Conservation (phyloP, 163 green algal species). For the Scenedesmus sp. region DNA sequence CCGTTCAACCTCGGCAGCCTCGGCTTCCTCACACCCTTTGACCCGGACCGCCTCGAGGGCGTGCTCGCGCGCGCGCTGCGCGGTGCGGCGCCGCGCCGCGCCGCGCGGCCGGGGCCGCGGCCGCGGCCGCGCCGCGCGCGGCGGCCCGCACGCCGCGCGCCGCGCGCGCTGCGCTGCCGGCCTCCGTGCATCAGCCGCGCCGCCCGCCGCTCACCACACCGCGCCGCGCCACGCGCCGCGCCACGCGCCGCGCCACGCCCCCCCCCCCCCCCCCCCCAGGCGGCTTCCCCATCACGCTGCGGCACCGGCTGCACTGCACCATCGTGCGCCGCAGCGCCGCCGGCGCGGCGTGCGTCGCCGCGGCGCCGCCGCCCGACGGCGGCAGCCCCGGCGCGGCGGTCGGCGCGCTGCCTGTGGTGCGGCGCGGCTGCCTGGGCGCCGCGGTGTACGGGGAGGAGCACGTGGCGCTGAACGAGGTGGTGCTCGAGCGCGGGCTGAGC, state of each 20-base stretch:
- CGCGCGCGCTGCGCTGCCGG: no score
- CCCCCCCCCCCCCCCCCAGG: no score
- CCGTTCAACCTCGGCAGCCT: conserved; percentile 86
- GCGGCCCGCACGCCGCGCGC: no score
- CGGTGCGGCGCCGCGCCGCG: conserved; percentile 36
- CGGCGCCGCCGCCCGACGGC: not conserved
- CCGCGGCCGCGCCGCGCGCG: no score
- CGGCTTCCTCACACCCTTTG: conserved; percentile 87
- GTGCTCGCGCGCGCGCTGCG: conserved; percentile 59
- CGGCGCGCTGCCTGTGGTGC: not conserved
- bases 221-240: no score
- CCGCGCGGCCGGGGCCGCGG: no score
- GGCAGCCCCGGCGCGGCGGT: conserved; percentile 8
- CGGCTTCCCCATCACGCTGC: conserved; percentile 83
- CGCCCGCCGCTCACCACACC: no score
- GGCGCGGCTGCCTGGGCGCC: conserved; percentile 47
- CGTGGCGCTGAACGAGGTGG: conserved; percentile 95
- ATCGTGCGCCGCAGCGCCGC: conserved; percentile 56
- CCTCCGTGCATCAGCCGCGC: no score
- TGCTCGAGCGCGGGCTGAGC: conserved; percentile 89
- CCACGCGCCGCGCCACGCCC: no score
- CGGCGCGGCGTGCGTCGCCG: not conserved
- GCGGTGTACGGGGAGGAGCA: conserved; percentile 51
- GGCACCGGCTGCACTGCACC: conserved; percentile 81
- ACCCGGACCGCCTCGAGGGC: conserved; percentile 52